Evolutionary conservation across 2,329 filamentous ascomycete species (phyloP).

Genomic region (Aureobasidium sp.): DNA sequence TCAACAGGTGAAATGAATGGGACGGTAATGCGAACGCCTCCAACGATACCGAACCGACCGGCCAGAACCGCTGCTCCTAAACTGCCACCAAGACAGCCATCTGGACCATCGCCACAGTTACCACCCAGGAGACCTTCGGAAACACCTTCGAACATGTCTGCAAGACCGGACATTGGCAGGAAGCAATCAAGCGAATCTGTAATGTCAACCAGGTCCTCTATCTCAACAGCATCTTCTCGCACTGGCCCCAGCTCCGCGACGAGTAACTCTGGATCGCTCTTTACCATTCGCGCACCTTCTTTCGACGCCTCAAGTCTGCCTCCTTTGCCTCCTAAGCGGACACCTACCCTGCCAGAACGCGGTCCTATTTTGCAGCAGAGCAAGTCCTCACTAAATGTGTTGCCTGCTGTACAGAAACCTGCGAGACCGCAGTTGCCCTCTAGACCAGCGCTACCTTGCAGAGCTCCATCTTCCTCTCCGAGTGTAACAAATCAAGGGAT

Average conservation of each 20-base stretch:
- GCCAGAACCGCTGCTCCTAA: conserved; percentile 24
- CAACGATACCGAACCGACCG: conserved; percentile 40
- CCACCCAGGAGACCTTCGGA: conserved; percentile 12
- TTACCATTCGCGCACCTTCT: conserved; percentile 36
- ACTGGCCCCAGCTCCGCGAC: conserved; percentile 28
- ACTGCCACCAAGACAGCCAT: conserved; percentile 36
- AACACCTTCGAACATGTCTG: conserved; percentile 5
- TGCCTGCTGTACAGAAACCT: conserved; percentile 17
- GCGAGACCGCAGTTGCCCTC: conserved; percentile 10
- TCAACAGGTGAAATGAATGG: conserved; percentile 32
- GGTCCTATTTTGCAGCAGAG: conserved; percentile 28
- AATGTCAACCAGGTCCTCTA: conserved; percentile 40
- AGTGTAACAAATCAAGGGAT: neutral
- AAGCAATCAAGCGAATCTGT: conserved; percentile 42
- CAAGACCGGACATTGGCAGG: conserved; percentile 21
- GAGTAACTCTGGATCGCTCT: conserved; percentile 11
- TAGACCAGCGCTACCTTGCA: conserved; percentile 14
- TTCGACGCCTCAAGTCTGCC: conserved; percentile 49
- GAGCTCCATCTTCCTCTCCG: conserved; percentile 21
- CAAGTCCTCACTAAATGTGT: conserved; percentile 24
- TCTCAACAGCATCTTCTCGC: conserved; percentile 41
- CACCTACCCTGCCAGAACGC: conserved; percentile 32
- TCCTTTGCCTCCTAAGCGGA: conserved; percentile 42
- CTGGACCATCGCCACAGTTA: conserved; percentile 25
- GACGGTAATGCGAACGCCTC: conserved; percentile 31